Evolutionary conservation across 2,329 filamentous ascomycete species (phyloP).

Genomic region (Pseudodiploospora longispora): DNA sequence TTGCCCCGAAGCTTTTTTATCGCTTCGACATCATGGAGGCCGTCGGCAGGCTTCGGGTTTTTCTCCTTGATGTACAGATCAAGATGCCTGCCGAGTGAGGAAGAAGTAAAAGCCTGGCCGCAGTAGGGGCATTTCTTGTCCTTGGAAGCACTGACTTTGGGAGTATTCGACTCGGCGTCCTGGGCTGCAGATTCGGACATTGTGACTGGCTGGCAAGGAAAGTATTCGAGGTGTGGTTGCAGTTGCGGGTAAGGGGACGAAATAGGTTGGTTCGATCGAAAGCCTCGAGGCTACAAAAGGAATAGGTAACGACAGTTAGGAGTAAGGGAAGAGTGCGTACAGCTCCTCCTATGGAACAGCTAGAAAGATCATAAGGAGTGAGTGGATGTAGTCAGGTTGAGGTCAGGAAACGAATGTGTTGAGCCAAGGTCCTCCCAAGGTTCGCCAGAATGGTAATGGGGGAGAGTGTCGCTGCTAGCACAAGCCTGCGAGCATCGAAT

Average conservation of each 20-base stretch:
- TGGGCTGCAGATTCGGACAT: constrained; percentile 27
- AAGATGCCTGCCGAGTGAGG: constrained; percentile 84
- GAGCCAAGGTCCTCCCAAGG: constrained; percentile 18
- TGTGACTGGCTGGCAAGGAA: constrained; percentile 8
- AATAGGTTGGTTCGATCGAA: constrained; percentile 1
- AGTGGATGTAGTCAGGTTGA: constrained; percentile 21
- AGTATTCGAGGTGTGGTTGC: constrained; percentile 1
- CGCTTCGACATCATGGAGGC: constrained; percentile 81
- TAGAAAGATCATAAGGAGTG: constrained; percentile 17
- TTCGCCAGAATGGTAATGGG: constrained; percentile 1
- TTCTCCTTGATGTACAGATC: constrained; percentile 91
- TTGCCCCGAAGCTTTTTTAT: constrained; percentile 75
- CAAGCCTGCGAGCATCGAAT: neutral
- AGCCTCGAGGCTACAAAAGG: constrained; percentile 7
- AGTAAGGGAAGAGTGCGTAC: neutral
- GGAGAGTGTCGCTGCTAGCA: neutral
- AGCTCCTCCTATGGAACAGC: constrained; percentile 12
- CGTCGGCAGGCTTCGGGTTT: constrained; percentile 81
- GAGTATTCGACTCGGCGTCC: constrained; percentile 30
- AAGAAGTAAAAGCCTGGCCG: constrained; percentile 83
- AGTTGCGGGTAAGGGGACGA: constrained; percentile 7
- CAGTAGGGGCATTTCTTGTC: constrained; percentile 88
- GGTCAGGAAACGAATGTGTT: constrained; percentile 21
- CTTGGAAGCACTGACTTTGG: constrained; percentile 50
- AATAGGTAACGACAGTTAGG: neutral